Evolutionary conservation across 768 basidiomycete species (phyloP).

Genomic region (Austroboletus festivus): DNA sequence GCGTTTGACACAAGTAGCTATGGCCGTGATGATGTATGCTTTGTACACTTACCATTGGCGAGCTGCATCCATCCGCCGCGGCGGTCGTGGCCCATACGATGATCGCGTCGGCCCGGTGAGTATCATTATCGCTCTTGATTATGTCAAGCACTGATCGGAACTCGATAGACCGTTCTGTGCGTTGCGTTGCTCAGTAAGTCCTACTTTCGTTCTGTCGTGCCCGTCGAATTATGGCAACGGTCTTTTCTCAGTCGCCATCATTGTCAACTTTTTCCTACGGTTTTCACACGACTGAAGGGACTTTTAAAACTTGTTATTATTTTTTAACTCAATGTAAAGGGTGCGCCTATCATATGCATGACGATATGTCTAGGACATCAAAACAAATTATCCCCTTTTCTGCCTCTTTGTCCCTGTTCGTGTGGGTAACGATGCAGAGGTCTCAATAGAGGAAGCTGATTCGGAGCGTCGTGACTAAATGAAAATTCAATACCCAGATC

Average conservation of each 20-base stretch:
- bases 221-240: not conserved
- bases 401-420: slow-evolving; percentile 56
- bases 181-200: slow-evolving; percentile 70
- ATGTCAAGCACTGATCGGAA: slow-evolving; percentile 9
- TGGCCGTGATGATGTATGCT: slow-evolving; percentile 97
- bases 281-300: slow-evolving; percentile 46
- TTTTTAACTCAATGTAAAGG: slow-evolving; percentile 15
- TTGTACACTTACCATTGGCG: slow-evolving; percentile 96
- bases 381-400: slow-evolving; percentile 43
- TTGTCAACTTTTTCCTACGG: slow-evolving; percentile 82
- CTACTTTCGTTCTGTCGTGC: not conserved
- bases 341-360: slow-evolving; percentile 10
- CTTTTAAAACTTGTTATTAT: not conserved
- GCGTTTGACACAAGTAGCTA: slow-evolving; percentile 51
- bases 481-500: not conserved
- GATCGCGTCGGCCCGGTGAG: slow-evolving; percentile 92
- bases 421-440: slow-evolving; percentile 48
- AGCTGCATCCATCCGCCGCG: slow-evolving; percentile 85
- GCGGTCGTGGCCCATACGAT: slow-evolving; percentile 94
- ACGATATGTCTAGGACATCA: not conserved
- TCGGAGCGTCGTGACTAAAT: slow-evolving; percentile 59
- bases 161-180: slow-evolving; percentile 72
- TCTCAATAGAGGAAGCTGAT: slow-evolving; percentile 76
- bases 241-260: slow-evolving; percentile 60
- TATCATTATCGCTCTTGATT: slow-evolving; percentile 23